phyloP scores from a whole-genome alignment of 2,329 filamentous ascomycete genomes.

The Penicillium sp. region DNA sequence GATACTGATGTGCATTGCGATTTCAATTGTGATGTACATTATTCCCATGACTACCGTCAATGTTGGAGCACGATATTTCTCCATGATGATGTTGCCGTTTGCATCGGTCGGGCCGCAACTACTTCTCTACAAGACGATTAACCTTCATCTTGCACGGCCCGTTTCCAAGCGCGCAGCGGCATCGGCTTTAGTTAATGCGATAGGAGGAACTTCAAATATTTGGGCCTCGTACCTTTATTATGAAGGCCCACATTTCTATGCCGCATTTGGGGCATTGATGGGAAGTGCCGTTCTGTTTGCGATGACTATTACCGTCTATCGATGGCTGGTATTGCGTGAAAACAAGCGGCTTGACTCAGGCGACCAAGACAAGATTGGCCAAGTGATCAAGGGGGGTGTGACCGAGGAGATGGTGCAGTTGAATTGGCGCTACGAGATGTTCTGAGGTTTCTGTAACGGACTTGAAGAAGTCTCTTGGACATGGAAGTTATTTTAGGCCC shows the following conservation, averaged over 20 bases:
- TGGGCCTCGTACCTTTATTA: slow-evolving; percentile 28
- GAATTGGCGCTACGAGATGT: slow-evolving; percentile 49
- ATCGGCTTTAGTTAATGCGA: slow-evolving; percentile 42
- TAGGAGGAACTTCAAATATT: slow-evolving; percentile 28
- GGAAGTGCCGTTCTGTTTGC: slow-evolving; percentile 31
- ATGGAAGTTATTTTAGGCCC: too few species aligned
- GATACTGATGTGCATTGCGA: slow-evolving; percentile 37
- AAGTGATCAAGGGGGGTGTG: slow-evolving; percentile 44
- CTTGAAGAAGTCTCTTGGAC: too few species aligned
- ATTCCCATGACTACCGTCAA: slow-evolving; percentile 41
- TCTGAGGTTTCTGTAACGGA: slow-evolving; percentile 20
- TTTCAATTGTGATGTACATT: slow-evolving; percentile 40
- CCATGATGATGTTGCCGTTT: slow-evolving; percentile 46
- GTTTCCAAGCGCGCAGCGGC: slow-evolving; percentile 46
- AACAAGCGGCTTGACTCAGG: slow-evolving; percentile 43
- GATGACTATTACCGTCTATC: slow-evolving; percentile 38
- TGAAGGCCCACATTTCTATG: slow-evolving; percentile 37
- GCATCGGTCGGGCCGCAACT: slow-evolving; percentile 44
- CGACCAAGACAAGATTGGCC: slow-evolving; percentile 37
- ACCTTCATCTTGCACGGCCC: slow-evolving; percentile 44
- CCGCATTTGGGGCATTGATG: slow-evolving; percentile 43
- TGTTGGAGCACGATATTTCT: slow-evolving; percentile 43
- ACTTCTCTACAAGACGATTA: slow-evolving; percentile 46
- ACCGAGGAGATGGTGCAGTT: slow-evolving; percentile 48
- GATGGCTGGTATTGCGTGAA: slow-evolving; percentile 41